These are phyloP conservation scores for Rutidosis leptorrhynchoides DNA, from an alignment of 129 eudicot species.

Conservation along the genomic window DNA sequence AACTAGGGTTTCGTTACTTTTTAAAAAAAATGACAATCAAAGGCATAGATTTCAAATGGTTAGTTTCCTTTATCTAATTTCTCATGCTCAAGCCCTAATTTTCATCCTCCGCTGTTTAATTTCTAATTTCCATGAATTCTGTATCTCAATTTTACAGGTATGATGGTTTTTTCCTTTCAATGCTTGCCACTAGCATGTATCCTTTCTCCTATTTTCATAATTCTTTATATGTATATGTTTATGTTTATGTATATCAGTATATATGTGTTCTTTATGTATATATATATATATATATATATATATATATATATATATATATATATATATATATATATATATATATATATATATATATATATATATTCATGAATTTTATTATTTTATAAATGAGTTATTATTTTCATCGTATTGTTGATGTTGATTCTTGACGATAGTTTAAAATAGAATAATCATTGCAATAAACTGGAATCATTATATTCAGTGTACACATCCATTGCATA, in stretches of 20 bases:
- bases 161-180: slow-evolving; percentile 86
- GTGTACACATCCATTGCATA: slow-evolving; percentile 76
- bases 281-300: too few relatives aligned
- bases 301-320: too few relatives aligned
- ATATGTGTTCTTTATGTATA: not conserved
- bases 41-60: slow-evolving; percentile 71
- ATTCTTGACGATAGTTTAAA: slow-evolving; percentile 37
- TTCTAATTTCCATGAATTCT: slow-evolving; percentile 14
- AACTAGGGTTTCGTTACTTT: slow-evolving; percentile 37
- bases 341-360: too few relatives aligned
- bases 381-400: not conserved
- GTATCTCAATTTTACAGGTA: slow-evolving; percentile 56
- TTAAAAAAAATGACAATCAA: slow-evolving; percentile 45
- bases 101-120: not conserved
- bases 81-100: not conserved
- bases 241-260: not conserved
- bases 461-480: slow-evolving; percentile 77
- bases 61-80: slow-evolving; percentile 13
- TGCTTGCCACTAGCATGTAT: slow-evolving; percentile 94
- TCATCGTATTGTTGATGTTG: slow-evolving; percentile 11
- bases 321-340: not conserved
- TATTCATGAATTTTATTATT: not conserved
- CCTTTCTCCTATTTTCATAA: slow-evolving; percentile 36
- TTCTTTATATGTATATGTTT: not conserved
- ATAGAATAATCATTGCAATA: slow-evolving; percentile 73